Conservation (phyloP, 495 filamentous ascomycete species). For the Penicillium desertorum region DNA sequence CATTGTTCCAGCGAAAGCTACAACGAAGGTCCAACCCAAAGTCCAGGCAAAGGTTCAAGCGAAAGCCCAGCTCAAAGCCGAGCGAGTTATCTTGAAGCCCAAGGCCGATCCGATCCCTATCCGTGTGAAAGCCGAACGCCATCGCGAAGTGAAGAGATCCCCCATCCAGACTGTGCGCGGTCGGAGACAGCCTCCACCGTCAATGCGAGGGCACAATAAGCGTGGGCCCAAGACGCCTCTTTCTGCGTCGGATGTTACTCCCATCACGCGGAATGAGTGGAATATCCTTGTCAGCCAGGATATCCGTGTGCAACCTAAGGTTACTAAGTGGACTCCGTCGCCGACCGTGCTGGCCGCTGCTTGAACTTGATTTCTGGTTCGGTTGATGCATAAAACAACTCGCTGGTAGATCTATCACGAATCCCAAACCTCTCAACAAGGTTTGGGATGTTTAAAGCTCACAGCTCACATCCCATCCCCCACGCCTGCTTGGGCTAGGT, state of each 20-base stretch:
- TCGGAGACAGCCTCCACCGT: constrained; percentile 8
- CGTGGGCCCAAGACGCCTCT: constrained; percentile 46
- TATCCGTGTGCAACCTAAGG: constrained; percentile 33
- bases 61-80: neutral
- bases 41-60: neutral
- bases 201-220: constrained; percentile 18
- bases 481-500: neutral
- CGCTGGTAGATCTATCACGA: neutral
- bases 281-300: constrained; percentile 42
- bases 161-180: constrained; percentile 6
- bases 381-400: neutral
- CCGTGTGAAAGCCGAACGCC: neutral
- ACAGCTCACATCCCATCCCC: neutral
- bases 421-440: neutral
- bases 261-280: constrained; percentile 50
- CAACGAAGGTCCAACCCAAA: neutral
- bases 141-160: constrained; percentile 4
- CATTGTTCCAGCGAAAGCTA: neutral
- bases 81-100: neutral
- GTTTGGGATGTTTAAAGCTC: too few species aligned
- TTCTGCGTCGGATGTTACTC: constrained; percentile 48
- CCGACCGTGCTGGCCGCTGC: constrained; percentile 39
- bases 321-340: constrained; percentile 49
- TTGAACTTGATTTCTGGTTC: constrained; percentile 18
- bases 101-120: constrained; percentile 2